A percentile compares a stretch with the other conserved stretches of the same genome.
Evolutionary conservation across 176 grass and related monocot species (phyloP).

Genomic region (Ensete glaucum): DNA sequence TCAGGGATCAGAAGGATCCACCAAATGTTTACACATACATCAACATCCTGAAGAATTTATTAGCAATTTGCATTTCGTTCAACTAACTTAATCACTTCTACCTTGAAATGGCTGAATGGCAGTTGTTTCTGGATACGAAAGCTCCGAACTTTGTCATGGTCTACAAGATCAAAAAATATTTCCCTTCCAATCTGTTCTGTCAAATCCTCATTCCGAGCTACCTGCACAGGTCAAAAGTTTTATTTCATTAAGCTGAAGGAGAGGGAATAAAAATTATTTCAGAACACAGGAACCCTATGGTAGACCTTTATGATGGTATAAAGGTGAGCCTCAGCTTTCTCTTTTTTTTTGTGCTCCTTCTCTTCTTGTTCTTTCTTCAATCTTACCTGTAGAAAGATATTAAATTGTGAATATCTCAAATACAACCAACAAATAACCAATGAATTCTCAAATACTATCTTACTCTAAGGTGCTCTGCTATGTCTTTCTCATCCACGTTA

Average conservation of each 20-base stretch:
- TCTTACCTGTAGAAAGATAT: slow-evolving; percentile 57
- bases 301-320: slow-evolving; percentile 98
- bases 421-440: slow-evolving; percentile 10
- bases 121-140: slow-evolving; percentile 96
- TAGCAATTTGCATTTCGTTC: not conserved
- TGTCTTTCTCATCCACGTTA: slow-evolving; percentile 95
- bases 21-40: not conserved
- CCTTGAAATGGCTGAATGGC: slow-evolving; percentile 81
- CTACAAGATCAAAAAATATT: slow-evolving; percentile 96
- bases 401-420: slow-evolving; percentile 14
- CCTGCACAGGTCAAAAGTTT: slow-evolving; percentile 28
- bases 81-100: slow-evolving; percentile 12
- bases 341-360: slow-evolving; percentile 90
- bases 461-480: slow-evolving; percentile 89
- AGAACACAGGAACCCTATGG: slow-evolving; percentile 10
- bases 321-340: slow-evolving; percentile 97
- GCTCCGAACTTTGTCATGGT: slow-evolving; percentile 92
- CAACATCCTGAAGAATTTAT: not conserved
- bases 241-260: not conserved
- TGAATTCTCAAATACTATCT: slow-evolving; percentile 22
- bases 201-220: slow-evolving; percentile 82
- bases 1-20: not conserved
- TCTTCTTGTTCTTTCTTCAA: slow-evolving; percentile 95
- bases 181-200: slow-evolving; percentile 82
- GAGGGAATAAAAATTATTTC: slow-evolving; percentile 11